Evolutionary conservation across 2,329 filamentous ascomycete species (phyloP), one percentile per base, ranked within the genome.

Genomic region (Hypoxylon sp.): DNA sequence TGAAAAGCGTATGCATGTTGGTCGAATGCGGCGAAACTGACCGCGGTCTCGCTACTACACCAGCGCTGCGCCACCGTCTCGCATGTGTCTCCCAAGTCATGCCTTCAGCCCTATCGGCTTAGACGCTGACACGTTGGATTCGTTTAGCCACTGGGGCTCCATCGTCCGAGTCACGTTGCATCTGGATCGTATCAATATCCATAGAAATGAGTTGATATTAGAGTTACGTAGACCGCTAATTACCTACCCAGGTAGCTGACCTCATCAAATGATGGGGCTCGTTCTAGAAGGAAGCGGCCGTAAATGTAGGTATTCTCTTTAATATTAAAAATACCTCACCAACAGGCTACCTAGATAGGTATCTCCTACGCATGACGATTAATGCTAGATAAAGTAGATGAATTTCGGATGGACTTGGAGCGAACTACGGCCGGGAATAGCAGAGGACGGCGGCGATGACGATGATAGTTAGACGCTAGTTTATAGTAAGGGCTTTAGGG

Each of bases 81-180:
- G 37, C 46, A 63, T 58, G 19, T 24, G 15, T 39, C 2, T 55
- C 46, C 44, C 42, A 35, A 37, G 21, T 31, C 17, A 35, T 5
- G 51, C 39, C 32, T 62, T 65, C 60, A 70, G 60, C 67, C 67
- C 64, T 67, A 67, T 47, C 52, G 56, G 53, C 52, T 61, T 46
- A 59, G 31, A 55, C 47, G 50, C 35, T 62, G 56, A 47, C 52
- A 61, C 52, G 62, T 63, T 58, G 51, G 46, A 51, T 51, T 10
- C 6, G 31, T 32, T 4, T 21, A 58, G 37, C 62, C 50, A 56
- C 47, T 54, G 54, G 47, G 65, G 50, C 53, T 65, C 39, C 39
- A 29, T 27, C 48, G 24, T 42, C 17, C 19, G 62, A 56, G 62
- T 68, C 50, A 68, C 68, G 65, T 68, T 68, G 51, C 61, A 61